Percentiles rank a stretch among this genome's conserved stretches.
Evolutionary conservation across 2,329 filamentous ascomycete species (phyloP).

Genomic region (Endocalyx cinctus): DNA sequence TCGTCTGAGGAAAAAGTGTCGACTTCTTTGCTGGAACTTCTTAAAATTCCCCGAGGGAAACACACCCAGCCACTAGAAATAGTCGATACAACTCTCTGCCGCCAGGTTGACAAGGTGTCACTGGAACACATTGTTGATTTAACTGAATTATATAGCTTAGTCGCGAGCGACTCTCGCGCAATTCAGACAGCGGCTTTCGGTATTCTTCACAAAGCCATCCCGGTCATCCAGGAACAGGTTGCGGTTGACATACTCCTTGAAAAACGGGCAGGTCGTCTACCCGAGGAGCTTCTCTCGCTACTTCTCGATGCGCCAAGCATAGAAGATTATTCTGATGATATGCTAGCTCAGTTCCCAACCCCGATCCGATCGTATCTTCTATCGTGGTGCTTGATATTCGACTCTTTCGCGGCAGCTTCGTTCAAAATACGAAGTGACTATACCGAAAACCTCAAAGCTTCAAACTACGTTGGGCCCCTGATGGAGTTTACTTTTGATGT

Average conservation of each 20-base stretch:
- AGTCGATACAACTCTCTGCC: slow-evolving; percentile 68
- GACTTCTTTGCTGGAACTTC: slow-evolving; percentile 55
- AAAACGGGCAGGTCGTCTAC: slow-evolving; percentile 66
- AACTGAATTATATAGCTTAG: slow-evolving; percentile 66
- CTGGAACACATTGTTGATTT: slow-evolving; percentile 58
- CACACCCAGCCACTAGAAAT: slow-evolving; percentile 65
- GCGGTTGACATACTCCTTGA: slow-evolving; percentile 74
- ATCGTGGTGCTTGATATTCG: slow-evolving; percentile 86
- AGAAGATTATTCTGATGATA: slow-evolving; percentile 60
- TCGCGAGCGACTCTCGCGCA: slow-evolving; percentile 69
- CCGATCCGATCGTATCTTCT: slow-evolving; percentile 75
- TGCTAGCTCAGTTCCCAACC: slow-evolving; percentile 64
- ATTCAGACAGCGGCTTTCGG: slow-evolving; percentile 79
- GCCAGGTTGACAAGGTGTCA: slow-evolving; percentile 62
- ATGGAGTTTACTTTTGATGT: slow-evolving; percentile 80
- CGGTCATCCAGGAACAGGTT: slow-evolving; percentile 71
- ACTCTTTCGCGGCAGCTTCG: slow-evolving; percentile 73
- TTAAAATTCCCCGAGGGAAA: slow-evolving; percentile 47
- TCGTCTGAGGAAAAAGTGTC: slow-evolving; percentile 54
- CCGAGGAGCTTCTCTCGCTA: slow-evolving; percentile 79
- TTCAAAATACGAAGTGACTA: slow-evolving; percentile 82
- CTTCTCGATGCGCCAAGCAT: slow-evolving; percentile 73
- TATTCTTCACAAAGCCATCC: slow-evolving; percentile 75
- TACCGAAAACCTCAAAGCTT: slow-evolving; percentile 70
- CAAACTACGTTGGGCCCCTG: slow-evolving; percentile 62